Conservation (phyloP, 148 eudicot species). For the Rhododendron simsii region DNA sequence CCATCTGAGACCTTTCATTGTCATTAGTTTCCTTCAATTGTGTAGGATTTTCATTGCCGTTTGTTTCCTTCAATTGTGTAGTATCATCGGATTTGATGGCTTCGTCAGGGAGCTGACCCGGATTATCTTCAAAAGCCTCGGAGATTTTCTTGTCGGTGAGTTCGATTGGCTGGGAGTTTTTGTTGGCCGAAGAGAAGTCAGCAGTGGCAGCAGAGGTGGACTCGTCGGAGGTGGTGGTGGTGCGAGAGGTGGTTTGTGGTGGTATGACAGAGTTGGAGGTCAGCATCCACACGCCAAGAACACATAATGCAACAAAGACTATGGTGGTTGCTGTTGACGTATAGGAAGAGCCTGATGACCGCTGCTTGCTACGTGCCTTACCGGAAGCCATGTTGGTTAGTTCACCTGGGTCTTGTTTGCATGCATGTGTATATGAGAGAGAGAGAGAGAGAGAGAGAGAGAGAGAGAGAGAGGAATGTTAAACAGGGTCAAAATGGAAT, state of each 20-base stretch:
- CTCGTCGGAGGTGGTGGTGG: slow-evolving; percentile 4
- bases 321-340: slow-evolving; percentile 41
- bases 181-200: slow-evolving; percentile 8
- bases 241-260: slow-evolving; percentile 24
- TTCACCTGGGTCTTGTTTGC: neutral
- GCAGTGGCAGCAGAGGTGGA: neutral
- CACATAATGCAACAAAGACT: slow-evolving; percentile 38
- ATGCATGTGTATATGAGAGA: neutral
- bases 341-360: slow-evolving; percentile 42
- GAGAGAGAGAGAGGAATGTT: neutral
- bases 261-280: slow-evolving; percentile 30
- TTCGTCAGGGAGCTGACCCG: slow-evolving; percentile 57
- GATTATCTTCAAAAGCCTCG: slow-evolving; percentile 46
- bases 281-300: slow-evolving; percentile 47
- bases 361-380: slow-evolving; percentile 30
- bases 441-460: slow-evolving; percentile 1
- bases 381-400: slow-evolving; percentile 26
- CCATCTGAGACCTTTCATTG: neutral
- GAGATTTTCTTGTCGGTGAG: slow-evolving; percentile 2
- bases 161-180: neutral
- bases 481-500: neutral
- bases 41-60: neutral
- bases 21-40: neutral
- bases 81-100: slow-evolving; percentile 33
- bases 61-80: neutral